These are phyloP conservation scores for Fusarium burgessii DNA, from an alignment of 2,329 filamentous ascomycete genomes.

Conservation along the genomic window DNA sequence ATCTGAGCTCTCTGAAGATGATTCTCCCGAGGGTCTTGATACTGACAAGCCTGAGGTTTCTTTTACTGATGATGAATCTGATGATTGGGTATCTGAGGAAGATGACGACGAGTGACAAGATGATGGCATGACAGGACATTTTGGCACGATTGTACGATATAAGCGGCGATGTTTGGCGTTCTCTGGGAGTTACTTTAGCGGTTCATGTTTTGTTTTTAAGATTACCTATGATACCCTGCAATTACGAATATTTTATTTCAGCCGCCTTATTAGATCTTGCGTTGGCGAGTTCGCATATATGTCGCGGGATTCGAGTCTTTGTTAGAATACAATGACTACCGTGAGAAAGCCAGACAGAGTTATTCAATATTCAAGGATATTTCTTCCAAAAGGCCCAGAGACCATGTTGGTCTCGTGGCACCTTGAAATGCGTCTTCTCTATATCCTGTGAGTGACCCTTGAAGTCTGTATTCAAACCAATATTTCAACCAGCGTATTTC, in stretches of 20 bases:
- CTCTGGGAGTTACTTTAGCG: neutral
- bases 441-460: slow-evolving; percentile 3
- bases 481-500: slow-evolving; percentile 48
- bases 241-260: neutral
- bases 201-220: neutral
- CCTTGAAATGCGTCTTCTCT: neutral
- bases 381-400: slow-evolving; percentile 42
- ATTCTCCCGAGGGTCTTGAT: neutral
- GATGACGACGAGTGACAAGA: slow-evolving; percentile 1
- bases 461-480: slow-evolving; percentile 49
- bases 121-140: neutral
- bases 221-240: slow-evolving; percentile 30
- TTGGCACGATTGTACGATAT: slow-evolving; percentile 10
- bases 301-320: neutral
- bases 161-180: slow-evolving; percentile 1
- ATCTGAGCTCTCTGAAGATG: slow-evolving; percentile 4
- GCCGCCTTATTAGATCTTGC: neutral
- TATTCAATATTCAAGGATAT: slow-evolving; percentile 39
- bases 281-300: neutral
- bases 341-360: neutral
- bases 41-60: slow-evolving; percentile 4
- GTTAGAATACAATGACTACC: neutral
- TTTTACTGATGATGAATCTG: slow-evolving; percentile 11
- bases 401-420: slow-evolving; percentile 25
- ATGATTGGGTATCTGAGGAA: neutral